Percentiles rank a stretch among this genome's conserved stretches.
Evolutionary conservation across 106 monocot genomes (phyloP).

Genomic region (Apostasia ramifera): DNA sequence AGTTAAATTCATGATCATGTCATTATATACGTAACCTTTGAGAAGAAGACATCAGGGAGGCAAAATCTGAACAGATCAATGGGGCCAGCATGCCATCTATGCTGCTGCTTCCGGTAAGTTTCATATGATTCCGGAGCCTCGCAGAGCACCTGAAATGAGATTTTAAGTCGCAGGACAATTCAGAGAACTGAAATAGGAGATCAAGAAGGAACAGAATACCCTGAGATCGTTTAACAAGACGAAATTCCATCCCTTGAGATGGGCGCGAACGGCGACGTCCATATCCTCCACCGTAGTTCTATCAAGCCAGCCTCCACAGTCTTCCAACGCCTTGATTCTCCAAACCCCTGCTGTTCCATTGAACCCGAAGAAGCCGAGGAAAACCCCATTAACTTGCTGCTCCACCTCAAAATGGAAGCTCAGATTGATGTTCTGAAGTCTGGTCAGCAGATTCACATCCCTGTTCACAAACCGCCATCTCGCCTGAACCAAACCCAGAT

Average conservation of each 20-base stretch:
- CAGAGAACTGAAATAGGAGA: neutral
- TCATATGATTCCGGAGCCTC: conserved; percentile 24
- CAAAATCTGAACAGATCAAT: conserved; percentile 25
- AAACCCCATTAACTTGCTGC: conserved; percentile 34
- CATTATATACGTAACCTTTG: conserved; percentile 9
- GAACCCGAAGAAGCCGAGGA: conserved; percentile 25
- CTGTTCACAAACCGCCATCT: conserved; percentile 41
- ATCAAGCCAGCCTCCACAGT: conserved; percentile 42
- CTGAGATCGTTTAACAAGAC: conserved; percentile 35
- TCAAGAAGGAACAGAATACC: conserved; percentile 11
- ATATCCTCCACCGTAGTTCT: conserved; percentile 33
- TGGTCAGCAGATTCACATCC: conserved; percentile 23
- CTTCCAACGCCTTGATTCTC: conserved; percentile 35
- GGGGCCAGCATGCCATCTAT: conserved; percentile 28
- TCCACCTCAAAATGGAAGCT: conserved; percentile 37
- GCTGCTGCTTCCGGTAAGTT: conserved; percentile 18
- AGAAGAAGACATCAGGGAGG: conserved; percentile 17
- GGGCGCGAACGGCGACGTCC: conserved; percentile 24
- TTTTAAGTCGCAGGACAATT: neutral
- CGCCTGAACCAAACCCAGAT: conserved; percentile 40
- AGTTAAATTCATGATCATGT: too few species aligned
- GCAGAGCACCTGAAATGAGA: conserved; percentile 14
- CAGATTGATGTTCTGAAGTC: conserved; percentile 18
- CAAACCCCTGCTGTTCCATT: conserved; percentile 42
- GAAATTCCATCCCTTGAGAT: conserved; percentile 43